These are phyloP conservation scores for Crepidotus variabilis DNA, from an alignment of 768 basidiomycete species.

Conservation along the genomic window DNA sequence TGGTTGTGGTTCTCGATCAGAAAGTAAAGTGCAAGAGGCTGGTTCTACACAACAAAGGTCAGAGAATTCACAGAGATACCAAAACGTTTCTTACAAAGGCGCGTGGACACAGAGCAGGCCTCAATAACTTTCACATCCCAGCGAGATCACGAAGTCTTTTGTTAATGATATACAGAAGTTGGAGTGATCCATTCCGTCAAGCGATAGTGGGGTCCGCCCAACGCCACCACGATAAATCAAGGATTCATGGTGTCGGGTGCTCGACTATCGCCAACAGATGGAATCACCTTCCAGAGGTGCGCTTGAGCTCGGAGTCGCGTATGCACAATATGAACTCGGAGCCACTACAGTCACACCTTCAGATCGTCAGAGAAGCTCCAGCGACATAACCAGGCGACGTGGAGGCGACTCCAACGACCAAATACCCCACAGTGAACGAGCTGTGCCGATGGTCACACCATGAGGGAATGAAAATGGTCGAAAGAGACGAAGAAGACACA, in stretches of 20 bases:
- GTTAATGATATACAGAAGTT: no score
- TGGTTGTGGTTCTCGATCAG: no score
- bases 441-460: no score
- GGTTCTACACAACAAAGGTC: no score
- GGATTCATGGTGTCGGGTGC: background rate
- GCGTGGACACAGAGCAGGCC: no score
- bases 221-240: background rate
- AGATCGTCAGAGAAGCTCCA: background rate
- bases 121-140: no score
- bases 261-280: background rate
- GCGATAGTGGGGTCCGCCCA: background rate
- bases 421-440: no score
- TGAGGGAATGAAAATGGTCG: no score
- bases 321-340: background rate
- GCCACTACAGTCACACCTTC: background rate
- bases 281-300: background rate
- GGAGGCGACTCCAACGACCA: background rate
- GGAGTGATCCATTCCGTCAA: background rate
- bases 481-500: background rate
- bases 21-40: no score
- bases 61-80: no score
- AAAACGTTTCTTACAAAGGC: no score
- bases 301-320: background rate
- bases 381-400: background rate
- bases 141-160: no score